Percentiles rank a stretch among this genome's conserved stretches.
phyloP scores from a whole-genome alignment of 495 filamentous ascomycete species.

The Aspergillus cavernicola region DNA sequence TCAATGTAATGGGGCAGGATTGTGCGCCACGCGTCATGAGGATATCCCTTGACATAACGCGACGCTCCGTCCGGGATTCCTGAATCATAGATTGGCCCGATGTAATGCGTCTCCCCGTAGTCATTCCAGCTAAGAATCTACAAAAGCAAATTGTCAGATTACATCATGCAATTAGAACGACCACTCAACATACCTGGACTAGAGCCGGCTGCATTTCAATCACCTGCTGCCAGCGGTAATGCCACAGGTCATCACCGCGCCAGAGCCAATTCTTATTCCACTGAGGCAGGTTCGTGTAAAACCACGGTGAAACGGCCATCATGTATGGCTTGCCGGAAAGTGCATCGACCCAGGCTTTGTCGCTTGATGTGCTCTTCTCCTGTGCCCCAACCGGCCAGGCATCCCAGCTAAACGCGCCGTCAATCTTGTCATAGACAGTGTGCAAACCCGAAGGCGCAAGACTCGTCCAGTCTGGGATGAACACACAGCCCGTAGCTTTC shows the following conservation, averaged over 20 bases:
- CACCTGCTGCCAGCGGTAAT: conserved; percentile 68
- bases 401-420: conserved; percentile 68
- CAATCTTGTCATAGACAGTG: conserved; percentile 43
- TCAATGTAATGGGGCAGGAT: conserved; percentile 63
- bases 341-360: conserved; percentile 49
- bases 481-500: conserved; percentile 44
- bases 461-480: conserved; percentile 63
- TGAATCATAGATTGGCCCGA: conserved; percentile 51
- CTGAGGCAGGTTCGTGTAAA: conserved; percentile 66
- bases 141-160: conserved; percentile 1
- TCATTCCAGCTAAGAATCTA: conserved; percentile 66
- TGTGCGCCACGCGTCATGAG: conserved; percentile 53
- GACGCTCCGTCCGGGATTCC: conserved; percentile 50
- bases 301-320: conserved; percentile 78
- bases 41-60: conserved; percentile 45
- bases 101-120: conserved; percentile 73
- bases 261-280: conserved; percentile 74
- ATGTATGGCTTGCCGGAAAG: conserved; percentile 63
- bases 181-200: conserved; percentile 49
- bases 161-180: neutral
- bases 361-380: conserved; percentile 50
- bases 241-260: conserved; percentile 68
- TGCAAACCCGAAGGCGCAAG: conserved; percentile 50
- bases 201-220: conserved; percentile 60
- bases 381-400: conserved; percentile 65